Conservation (phyloP, 2,329 filamentous ascomycete genomes). For the Raffaelea arxii region DNA sequence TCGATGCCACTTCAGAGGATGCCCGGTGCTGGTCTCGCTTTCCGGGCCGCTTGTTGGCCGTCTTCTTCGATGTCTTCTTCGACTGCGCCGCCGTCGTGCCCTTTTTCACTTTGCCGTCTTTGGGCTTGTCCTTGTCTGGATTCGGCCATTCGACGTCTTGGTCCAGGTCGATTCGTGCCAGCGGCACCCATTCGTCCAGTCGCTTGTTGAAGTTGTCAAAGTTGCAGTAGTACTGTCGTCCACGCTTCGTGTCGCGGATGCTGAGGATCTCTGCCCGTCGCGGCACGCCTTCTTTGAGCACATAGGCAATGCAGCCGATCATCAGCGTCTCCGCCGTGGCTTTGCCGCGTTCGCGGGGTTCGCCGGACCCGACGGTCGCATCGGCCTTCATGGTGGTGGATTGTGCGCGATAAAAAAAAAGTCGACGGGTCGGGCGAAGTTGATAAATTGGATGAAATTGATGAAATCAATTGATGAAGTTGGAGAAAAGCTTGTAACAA, state of each 20-base stretch:
- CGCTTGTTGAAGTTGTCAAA: slow-evolving; percentile 97
- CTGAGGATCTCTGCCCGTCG: slow-evolving; percentile 95
- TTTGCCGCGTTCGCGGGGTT: slow-evolving; percentile 60
- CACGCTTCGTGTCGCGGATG: slow-evolving; percentile 81
- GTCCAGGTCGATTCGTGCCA: slow-evolving; percentile 71
- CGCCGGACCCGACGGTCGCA: slow-evolving; percentile 45
- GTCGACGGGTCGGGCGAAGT: too few relatives aligned
- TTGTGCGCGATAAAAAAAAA: too few relatives aligned
- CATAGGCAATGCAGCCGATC: slow-evolving; percentile 51
- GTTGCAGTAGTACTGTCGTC: slow-evolving; percentile 88
- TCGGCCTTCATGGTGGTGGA: slow-evolving; percentile 32
- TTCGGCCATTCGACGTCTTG: slow-evolving; percentile 95
- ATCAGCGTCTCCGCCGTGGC: slow-evolving; percentile 77
- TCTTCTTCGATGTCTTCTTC: slow-evolving; percentile 43
- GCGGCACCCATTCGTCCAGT: slow-evolving; percentile 76
- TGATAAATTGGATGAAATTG: slow-evolving; percentile 2
- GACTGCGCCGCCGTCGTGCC: slow-evolving; percentile 43
- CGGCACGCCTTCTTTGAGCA: slow-evolving; percentile 65
- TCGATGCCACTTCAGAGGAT: slow-evolving; percentile 36
- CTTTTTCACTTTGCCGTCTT: slow-evolving; percentile 60
- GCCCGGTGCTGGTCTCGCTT: slow-evolving; percentile 46
- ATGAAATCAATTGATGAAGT: slow-evolving; percentile 5
- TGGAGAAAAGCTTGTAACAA: too few relatives aligned
- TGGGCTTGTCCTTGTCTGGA: slow-evolving; percentile 74
- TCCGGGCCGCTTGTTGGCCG: slow-evolving; percentile 37